phyloP scores from a whole-genome alignment of 768 basidiomycete species.

The Kwoniella dejecticola region DNA sequence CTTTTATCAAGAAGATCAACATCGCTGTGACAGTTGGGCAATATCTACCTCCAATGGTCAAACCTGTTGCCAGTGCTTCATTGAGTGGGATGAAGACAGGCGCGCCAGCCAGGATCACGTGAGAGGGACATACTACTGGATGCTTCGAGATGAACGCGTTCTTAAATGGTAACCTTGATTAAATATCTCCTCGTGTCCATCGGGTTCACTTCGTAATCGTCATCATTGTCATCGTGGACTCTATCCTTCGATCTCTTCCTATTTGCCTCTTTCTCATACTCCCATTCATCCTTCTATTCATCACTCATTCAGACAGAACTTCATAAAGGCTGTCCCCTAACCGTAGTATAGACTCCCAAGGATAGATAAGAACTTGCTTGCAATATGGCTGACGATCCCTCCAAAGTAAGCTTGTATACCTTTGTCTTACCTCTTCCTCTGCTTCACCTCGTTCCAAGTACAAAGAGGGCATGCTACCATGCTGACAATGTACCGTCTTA shows the following conservation, averaged over 20 bases:
- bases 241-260: background rate
- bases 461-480: background rate
- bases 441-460: background rate
- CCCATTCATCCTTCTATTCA: background rate
- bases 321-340: too few relatives aligned
- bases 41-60: too few relatives aligned
- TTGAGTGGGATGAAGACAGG: too few relatives aligned
- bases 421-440: background rate
- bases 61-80: too few relatives aligned
- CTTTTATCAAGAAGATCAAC: too few relatives aligned
- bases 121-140: too few relatives aligned
- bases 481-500: background rate
- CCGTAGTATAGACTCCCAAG: too few relatives aligned
- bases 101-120: too few relatives aligned
- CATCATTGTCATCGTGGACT: background rate
- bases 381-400: conserved; percentile 32
- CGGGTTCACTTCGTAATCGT: background rate
- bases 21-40: too few relatives aligned
- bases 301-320: background rate
- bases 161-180: background rate
- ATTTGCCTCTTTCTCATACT: background rate
- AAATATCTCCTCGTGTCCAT: background rate
- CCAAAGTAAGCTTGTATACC: conserved; percentile 11
- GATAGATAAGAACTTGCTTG: too few relatives aligned
- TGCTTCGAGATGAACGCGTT: too few relatives aligned